phyloP scores from a whole-genome alignment of 768 basidiomycete genomes.

The Psilocybe sp. region DNA sequence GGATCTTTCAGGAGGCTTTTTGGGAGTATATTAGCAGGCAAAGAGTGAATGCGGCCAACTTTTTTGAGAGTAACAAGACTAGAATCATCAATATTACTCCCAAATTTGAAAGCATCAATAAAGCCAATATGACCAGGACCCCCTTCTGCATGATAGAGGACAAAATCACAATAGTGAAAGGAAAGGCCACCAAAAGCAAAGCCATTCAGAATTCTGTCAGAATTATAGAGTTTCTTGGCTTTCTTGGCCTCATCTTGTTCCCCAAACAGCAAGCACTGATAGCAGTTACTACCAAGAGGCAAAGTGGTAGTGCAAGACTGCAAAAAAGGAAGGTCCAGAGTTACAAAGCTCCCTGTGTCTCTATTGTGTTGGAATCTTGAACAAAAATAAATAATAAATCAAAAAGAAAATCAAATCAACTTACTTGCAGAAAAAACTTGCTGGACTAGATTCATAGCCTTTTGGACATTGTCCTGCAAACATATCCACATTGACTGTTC shows the following conservation, averaged over 20 bases:
- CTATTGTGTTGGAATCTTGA: background rate
- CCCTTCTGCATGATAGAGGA: constrained; percentile 42
- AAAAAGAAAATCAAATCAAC: constrained; percentile 6
- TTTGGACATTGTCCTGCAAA: constrained; percentile 20
- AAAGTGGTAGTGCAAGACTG: constrained; percentile 17
- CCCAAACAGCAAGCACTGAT: constrained; percentile 41
- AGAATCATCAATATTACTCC: constrained; percentile 8
- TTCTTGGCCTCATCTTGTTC: constrained; percentile 27
- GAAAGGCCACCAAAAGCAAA: constrained; percentile 41
- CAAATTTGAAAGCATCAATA: constrained; percentile 32
- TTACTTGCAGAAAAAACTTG: constrained; percentile 60
- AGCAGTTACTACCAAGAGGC: constrained; percentile 46
- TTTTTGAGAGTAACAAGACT: constrained; percentile 32
- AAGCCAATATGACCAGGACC: constrained; percentile 61
- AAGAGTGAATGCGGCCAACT: constrained; percentile 48
- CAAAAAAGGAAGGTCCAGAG: constrained; percentile 19
- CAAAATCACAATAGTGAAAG: constrained; percentile 65
- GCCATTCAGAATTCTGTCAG: constrained; percentile 29
- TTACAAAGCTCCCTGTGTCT: no score
- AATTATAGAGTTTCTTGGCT: constrained; percentile 28
- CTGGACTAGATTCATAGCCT: constrained; percentile 14
- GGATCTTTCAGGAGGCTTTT: constrained; percentile 47
- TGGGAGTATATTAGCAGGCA: constrained; percentile 36
- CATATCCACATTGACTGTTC: constrained; percentile 45
- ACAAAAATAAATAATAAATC: background rate